Percentiles rank a stretch among this genome's conserved stretches.
These are phyloP conservation scores for Crithidia expoeki DNA, from an alignment of 208 protist genomes.

Conservation along the genomic window DNA sequence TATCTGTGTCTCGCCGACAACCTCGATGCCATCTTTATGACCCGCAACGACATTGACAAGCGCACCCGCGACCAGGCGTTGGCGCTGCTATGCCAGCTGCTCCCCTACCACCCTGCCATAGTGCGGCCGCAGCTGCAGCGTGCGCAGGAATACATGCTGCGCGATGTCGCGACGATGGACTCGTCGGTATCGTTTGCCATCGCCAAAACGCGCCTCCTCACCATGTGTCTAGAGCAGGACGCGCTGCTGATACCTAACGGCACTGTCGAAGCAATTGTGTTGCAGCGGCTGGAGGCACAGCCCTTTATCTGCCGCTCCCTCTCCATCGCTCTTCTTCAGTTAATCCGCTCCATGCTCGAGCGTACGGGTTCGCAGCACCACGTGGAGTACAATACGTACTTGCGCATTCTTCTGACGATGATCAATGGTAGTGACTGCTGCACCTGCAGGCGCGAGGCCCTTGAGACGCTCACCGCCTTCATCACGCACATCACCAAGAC, in stretches of 20 bases:
- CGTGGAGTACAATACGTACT: constrained; percentile 51
- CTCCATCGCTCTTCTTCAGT: constrained; percentile 66
- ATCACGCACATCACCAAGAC: constrained; percentile 70
- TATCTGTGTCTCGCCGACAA: constrained; percentile 83
- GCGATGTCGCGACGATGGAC: constrained; percentile 80
- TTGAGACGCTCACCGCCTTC: constrained; percentile 80
- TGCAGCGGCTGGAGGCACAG: constrained; percentile 64
- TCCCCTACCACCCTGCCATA: constrained; percentile 65
- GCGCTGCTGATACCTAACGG: constrained; percentile 68
- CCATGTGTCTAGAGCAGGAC: constrained; percentile 72
- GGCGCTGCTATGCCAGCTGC: constrained; percentile 80
- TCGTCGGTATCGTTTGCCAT: constrained; percentile 78
- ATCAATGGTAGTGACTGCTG: constrained; percentile 78
- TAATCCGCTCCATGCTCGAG: constrained; percentile 78
- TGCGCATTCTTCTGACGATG: constrained; percentile 68
- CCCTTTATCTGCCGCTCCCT: constrained; percentile 80
- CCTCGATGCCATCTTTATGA: constrained; percentile 86
- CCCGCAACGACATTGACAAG: constrained; percentile 75
- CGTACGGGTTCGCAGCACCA: constrained; percentile 64
- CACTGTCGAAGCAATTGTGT: constrained; percentile 66
- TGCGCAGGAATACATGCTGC: constrained; percentile 83
- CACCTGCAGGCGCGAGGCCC: constrained; percentile 58
- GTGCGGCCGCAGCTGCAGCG: constrained; percentile 75
- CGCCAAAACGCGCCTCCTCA: constrained; percentile 61
- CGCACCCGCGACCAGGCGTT: constrained; percentile 58